Evolutionary conservation across 192 early-diverging fungal genomes (phyloP), one percentile per base, ranked within the genome.

Genomic region (Umbelopsis sp.): DNA sequence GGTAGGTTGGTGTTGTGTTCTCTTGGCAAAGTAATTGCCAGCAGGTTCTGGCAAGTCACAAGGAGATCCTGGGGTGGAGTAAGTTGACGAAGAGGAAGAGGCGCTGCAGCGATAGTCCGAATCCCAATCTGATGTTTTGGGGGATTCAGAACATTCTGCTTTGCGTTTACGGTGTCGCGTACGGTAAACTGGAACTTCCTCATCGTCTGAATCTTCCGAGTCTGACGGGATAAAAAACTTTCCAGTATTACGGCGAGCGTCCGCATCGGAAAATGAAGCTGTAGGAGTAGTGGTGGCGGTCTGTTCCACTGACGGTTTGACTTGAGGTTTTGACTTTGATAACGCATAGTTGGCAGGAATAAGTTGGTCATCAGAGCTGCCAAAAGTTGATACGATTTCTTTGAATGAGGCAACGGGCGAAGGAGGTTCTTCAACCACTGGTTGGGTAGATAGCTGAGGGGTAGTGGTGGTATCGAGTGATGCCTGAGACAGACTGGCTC

Each of bases 141-240:
- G 55, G 27, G 55, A 35, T 35, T 61, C 55, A 25, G 55, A 30
- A 13, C 27, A 30, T 35, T 25, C 27, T 27, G 27, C 27, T 61
- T 30, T 61, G 30, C 55, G 55, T 33, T 18, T 61, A 18, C 55
- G 27, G n/a, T 61, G 55, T 13, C 55, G 55, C 4, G 23, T 8
- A 25, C 55, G 55, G 13, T 58, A 25, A 33, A 25, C 21, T 61
- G 25, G 13, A 5, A 16, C 30, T 37, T 18, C 55, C 25, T 61
- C 55, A 16, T 25, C 55, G 27, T 61, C 55, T 10, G 55, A 61
- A 35, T 61, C 55, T 16, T 61, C 55, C n/a, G 55, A 61, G 18
- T 61, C 55, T 11, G 55, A 61, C 25, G 55, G 55, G 33, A 61
- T 61, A 25, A 61, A 61, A 61, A 61, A 61, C 55, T 61, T 61